Conservation (phyloP, 1,284 basidiomycete genomes). For the Trametes sp. region DNA sequence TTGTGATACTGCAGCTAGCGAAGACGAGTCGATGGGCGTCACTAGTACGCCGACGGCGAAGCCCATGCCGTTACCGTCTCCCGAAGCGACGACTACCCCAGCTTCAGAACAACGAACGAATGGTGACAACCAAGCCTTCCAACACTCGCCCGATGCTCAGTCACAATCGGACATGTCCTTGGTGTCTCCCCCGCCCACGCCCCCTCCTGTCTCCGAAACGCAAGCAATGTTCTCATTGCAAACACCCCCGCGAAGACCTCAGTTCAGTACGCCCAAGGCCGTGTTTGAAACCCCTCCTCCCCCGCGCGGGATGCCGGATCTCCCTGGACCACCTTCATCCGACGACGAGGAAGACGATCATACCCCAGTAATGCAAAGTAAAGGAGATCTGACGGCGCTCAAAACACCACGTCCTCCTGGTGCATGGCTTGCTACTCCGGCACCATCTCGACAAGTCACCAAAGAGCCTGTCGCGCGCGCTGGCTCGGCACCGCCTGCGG, state of each 20-base stretch:
- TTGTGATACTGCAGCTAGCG: slow-evolving; percentile 43
- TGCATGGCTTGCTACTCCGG: slow-evolving; percentile 70
- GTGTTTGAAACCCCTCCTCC: slow-evolving; percentile 70
- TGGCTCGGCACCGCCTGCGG: slow-evolving; percentile 34
- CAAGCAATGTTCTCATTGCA: slow-evolving; percentile 31
- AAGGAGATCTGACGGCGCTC: slow-evolving; percentile 45
- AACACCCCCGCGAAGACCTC: slow-evolving; percentile 60
- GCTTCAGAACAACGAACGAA: slow-evolving; percentile 14
- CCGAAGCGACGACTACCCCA: slow-evolving; percentile 36
- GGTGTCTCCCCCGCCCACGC: slow-evolving; percentile 27
- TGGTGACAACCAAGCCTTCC: slow-evolving; percentile 1
- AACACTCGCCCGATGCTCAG: slow-evolving; percentile 3
- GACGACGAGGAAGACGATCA: slow-evolving; percentile 51
- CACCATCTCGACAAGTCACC: slow-evolving; percentile 39
- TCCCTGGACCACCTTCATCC: slow-evolving; percentile 59
- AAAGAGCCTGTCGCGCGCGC: slow-evolving; percentile 29
- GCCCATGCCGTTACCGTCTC: slow-evolving; percentile 38
- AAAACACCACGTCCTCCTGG: slow-evolving; percentile 78
- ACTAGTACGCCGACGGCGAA: slow-evolving; percentile 50
- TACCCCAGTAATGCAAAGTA: slow-evolving; percentile 36
- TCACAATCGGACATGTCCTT: slow-evolving; percentile 23
- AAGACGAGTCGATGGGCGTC: slow-evolving; percentile 43
- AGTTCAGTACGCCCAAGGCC: slow-evolving; percentile 49
- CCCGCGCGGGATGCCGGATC: slow-evolving; percentile 53
- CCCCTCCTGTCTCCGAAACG: slow-evolving; percentile 25